Conservation (phyloP, 2,329 filamentous ascomycete genomes). For the Clonostachys solani region DNA sequence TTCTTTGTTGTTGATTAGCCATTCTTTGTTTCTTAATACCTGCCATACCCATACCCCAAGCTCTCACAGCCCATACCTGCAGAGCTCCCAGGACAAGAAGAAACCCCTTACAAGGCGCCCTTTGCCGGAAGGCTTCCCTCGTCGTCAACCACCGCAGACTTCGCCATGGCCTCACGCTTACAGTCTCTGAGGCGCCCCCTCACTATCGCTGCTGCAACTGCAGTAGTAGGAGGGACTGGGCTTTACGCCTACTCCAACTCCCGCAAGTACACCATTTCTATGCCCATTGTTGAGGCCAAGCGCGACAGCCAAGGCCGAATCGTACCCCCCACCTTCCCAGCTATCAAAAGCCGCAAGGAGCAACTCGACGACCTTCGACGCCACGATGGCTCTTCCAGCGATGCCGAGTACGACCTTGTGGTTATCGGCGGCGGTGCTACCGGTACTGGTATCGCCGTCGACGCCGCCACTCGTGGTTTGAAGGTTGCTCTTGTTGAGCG, state of each 20-base stretch:
- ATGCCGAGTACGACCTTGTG: constrained; percentile 67
- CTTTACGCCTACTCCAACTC: constrained; percentile 19
- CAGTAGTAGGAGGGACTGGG: constrained; percentile 17
- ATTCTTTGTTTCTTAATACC: no score
- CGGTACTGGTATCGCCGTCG: constrained; percentile 74
- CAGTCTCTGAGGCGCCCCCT: constrained; percentile 26
- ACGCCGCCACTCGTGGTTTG: constrained; percentile 73
- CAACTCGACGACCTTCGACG: constrained; percentile 34
- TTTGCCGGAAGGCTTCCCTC: no score
- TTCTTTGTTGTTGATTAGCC: no score
- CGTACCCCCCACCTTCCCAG: constrained; percentile 28
- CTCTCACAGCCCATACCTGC: no score
- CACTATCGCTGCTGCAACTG: constrained; percentile 20
- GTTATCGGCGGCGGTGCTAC: constrained; percentile 79
- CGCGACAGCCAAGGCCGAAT: constrained; percentile 29
- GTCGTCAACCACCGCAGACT: neutral
- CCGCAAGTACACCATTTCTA: constrained; percentile 20
- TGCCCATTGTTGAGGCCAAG: constrained; percentile 23
- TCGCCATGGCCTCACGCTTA: constrained; percentile 27
- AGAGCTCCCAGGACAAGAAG: no score
- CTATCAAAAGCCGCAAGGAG: constrained; percentile 24
- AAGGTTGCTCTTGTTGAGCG: constrained; percentile 79
- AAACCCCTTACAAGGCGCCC: no score
- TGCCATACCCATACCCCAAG: no score
- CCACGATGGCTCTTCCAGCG: constrained; percentile 19